Evolutionary conservation across 2,329 filamentous ascomycete genomes (phyloP), one percentile per base, ranked within the genome.

Genomic region (Rhynchosporium agropyri): DNA sequence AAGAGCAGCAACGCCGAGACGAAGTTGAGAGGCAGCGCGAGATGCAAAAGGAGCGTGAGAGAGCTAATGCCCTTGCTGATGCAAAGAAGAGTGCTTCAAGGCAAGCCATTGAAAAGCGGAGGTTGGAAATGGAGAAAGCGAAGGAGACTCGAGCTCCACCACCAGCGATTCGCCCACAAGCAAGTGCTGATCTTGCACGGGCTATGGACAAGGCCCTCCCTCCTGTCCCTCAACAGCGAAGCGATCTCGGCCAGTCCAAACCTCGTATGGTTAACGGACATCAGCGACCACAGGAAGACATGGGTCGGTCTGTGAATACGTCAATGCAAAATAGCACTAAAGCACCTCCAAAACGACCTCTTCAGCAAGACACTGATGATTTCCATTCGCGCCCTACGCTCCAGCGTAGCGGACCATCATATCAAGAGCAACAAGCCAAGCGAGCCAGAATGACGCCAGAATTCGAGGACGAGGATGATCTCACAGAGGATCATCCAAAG

Each of bases 401-500:
- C 20, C 81, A 84, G 50, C 83, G 86, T 50, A 80, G 81, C 40
- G 83, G 83, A 15, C 81, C 85, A n/a, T 80, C 84, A 9, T 88
- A 90, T 69, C 85, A 86, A 68, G 91, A 96, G 40, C 62, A 66
- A 20, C 69, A 73, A 58, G 81, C 84, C 28, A 97, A 97, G 79
- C 85, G 92, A 62, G 85, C 92, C 68, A 89, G 89, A 73, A 95
- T 89, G 58, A 87, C 89, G 48, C 89, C 94, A 58, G 84, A 87
- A 62, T 83, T 85, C 61, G 76, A 79, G 45, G 83, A 86, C 65
- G 87, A 91, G 66, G 87, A 90, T 65, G 85, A 88, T 60, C 77
- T 81, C 49, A 82, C 85, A 53, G 81, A 81, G 72, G 81, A 85
- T 62, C 82, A 84, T 46, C 81, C 85, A 51, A 83, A 85, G 60